A percentile compares a stretch with the other conserved stretches of the same genome.
These are phyloP conservation scores for Suillus spraguei DNA, from an alignment of 768 basidiomycete species.

Conservation along the genomic window DNA sequence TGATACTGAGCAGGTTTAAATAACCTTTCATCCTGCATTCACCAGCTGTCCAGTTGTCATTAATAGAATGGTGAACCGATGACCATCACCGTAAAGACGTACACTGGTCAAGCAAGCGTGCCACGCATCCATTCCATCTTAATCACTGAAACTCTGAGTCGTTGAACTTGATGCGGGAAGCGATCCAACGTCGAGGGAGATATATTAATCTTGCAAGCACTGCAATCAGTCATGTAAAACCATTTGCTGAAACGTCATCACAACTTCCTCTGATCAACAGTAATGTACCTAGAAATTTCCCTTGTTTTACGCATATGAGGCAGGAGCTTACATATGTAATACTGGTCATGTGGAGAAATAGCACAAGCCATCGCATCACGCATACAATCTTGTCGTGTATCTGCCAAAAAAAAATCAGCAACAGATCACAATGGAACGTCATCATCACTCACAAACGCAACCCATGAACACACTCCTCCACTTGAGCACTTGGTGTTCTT, in stretches of 20 bases:
- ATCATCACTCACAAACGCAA: constrained; percentile 79
- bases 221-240: neutral
- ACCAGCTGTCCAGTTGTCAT: neutral
- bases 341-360: neutral
- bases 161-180: neutral
- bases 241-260: neutral
- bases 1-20: neutral
- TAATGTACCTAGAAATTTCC: constrained; percentile 5
- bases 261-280: neutral
- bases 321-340: neutral
- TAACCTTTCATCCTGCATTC: neutral
- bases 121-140: neutral
- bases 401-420: constrained; percentile 31
- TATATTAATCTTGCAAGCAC: neutral
- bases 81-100: neutral
- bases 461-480: constrained; percentile 96
- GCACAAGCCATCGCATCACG: constrained; percentile 25
- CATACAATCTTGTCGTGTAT: constrained; percentile 61
- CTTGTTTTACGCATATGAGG: neutral
- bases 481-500: constrained; percentile 92
- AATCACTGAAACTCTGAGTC: neutral
- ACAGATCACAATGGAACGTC: neutral
- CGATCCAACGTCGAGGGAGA: neutral
- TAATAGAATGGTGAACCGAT: neutral
- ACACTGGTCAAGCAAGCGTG: neutral